Evolutionary conservation across 768 basidiomycete species (phyloP), one percentile per base, ranked within the genome.

Genomic region (Boletus rubropictus): DNA sequence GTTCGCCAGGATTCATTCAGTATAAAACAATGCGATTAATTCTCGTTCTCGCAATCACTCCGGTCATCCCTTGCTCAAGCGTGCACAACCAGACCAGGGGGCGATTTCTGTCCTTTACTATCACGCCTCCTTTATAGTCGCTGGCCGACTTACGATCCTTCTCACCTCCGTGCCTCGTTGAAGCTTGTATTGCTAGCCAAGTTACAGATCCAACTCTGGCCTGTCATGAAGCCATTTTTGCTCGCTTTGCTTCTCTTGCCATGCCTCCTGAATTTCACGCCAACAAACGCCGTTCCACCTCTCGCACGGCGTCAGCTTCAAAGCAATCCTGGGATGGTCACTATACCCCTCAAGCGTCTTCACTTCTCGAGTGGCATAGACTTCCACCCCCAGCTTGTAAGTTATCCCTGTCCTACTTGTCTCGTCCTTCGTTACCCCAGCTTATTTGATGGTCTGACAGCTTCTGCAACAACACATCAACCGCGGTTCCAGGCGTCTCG

Each of bases 391-490:
- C 69, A 66, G 46, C 44, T 76, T 43, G 77, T 77, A 46, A 33
- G 76, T 62, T 32, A n/a, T 33, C 4, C 25, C n/a, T 18, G 11
- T 36, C 15, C 12, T 9, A 25, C 10, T 14, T 10, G 17, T 38
- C 10, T 18, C 14, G 5, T 29, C 14, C 12, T 25, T 35, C 1
- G 24, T 22, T 7, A 5, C 9, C 28, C 9, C 31, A 17, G 38
- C 44, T 36, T 14, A 17, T 12, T 12, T 37, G 17, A 32, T 24
- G 43, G 28, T 49, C 17, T 36, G 25, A 17, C 29, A 89, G 87
- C 63, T 75, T 37, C 65, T 82, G 28, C 85, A 88, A 63, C 86
- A 84, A 64, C 74, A 81, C 56, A 76, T 84, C 51, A 89, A 87
- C 64, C 81, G 79, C 41, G 72, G 75, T 43, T 67, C 77, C 44